These are phyloP conservation scores for Lactarius evosmus DNA, from an alignment of 768 basidiomycete genomes.

Conservation along the genomic window DNA sequence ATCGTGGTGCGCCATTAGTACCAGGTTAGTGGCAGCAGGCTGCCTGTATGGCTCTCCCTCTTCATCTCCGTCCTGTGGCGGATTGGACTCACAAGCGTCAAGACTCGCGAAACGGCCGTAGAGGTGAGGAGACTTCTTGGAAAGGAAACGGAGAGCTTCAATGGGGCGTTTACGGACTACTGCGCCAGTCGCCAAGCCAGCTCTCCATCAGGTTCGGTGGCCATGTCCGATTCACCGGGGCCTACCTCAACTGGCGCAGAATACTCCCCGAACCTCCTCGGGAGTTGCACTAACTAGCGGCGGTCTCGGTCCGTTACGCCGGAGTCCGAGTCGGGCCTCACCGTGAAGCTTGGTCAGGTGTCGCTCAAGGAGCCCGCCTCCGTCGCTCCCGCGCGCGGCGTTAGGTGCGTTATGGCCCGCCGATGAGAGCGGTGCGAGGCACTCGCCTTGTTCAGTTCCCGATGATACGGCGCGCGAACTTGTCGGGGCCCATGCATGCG, in stretches of 20 bases:
- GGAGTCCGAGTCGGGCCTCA: no score
- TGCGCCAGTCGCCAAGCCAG: slow-evolving; percentile 59
- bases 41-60: slow-evolving; percentile 47
- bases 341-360: no score
- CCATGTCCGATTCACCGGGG: slow-evolving; percentile 15
- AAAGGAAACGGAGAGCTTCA: slow-evolving; percentile 44
- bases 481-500: neutral
- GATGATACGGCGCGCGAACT: no score
- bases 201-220: slow-evolving; percentile 19
- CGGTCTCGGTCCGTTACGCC: neutral
- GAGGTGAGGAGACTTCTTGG: slow-evolving; percentile 57
- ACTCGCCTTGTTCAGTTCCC: no score
- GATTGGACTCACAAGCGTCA: neutral
- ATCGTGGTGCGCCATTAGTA: slow-evolving; percentile 47
- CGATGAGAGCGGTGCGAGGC: no score
- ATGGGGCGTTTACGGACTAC: slow-evolving; percentile 49
- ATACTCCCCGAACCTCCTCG: neutral
- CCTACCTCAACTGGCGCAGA: neutral
- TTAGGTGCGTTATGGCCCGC: no score
- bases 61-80: neutral
- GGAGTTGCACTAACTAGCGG: no score
- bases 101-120: slow-evolving; percentile 44
- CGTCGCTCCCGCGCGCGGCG: no score
- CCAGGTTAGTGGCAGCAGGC: slow-evolving; percentile 73
- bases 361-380: no score